Base-by-base conservation (phyloP, 495 filamentous ascomycete genomes). In the Penicillium angulare region DNA sequence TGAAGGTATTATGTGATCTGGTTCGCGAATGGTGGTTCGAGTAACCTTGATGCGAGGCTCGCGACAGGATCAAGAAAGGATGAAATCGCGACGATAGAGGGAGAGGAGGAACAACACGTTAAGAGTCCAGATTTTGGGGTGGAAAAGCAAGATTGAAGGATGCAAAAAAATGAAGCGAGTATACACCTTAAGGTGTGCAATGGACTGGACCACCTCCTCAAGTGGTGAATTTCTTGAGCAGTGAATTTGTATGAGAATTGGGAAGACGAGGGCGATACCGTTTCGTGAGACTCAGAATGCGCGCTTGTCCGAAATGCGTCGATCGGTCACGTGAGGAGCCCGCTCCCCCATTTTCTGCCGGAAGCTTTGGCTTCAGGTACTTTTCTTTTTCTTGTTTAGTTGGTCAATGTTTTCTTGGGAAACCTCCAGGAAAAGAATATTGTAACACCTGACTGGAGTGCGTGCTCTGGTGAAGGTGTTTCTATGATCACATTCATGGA, bases 401-500 rank as follows among this genome's bases (percentile, higher is more conserved):
- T 10, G n/a, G n/a, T n/a, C n/a, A n/a, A n/a, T n/a, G n/a, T n/a
- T n/a, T n/a, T n/a, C n/a, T n/a, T n/a, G n/a, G n/a, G n/a, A n/a
- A n/a, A n/a, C n/a, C n/a, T n/a, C n/a, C n/a, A 7, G 24, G 24
- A 10, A 20, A 23, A 39, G 20, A n/a, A 18, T 16, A 50, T 49
- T 45, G 35, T 6, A 26, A 47, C 50, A 50, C 38, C 50, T 43
- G 47, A 49, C 47, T 52, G 45, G 59, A 34, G 43, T 45, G 39
- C 21, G 45, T 22, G 40, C 53, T 42, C 52, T 42, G 41, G 44
- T 17, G 40, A 49, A 47, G 35, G 43, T 40, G 42, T 56, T 49
- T 59, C 39, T 50, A 63, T 65, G 58, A 65, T 55, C 50, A 62
- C 60, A 55, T 75, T 74, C 67, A 77, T 77, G 74, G 72, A 77